Evolutionary conservation across 208 protist species (phyloP), one percentile per base, ranked within the genome.

Genomic region (Acanthamoeba royreba): DNA sequence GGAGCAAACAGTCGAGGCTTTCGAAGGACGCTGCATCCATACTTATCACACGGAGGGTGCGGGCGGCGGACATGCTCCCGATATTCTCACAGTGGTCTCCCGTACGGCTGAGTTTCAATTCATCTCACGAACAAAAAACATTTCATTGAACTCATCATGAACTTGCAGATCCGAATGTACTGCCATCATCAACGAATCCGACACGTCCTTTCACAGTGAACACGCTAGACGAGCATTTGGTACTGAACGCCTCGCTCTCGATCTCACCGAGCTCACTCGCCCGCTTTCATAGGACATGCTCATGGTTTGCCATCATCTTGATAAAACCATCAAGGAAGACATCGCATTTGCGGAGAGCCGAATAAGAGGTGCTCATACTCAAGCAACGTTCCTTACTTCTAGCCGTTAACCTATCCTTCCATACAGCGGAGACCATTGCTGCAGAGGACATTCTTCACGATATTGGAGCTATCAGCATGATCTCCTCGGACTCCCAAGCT

Each of bases 21-120:
- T 96, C 53, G 96, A 96, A 63, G 95, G 94, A 13, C 87, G 95
- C 0, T 94, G 94, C 17, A 96, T 96, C 58, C 95, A 96, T 93
- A 96, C 95, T 28, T 96, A 96, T 94, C 95, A 96, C 94, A 91
- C 93, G 40, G 95, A 96, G 77, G 95, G 95, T 8, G 95, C 95
- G 3, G 95, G 95, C 25, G 95, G 95, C 58, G 95, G 95, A 5
- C 95, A 96, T 58, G 95, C 95, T 28, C 95, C 95, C 40, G 95
- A 96, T 92, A 96, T 96, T 63, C 96, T 96, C 85, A 28, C 45
- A 17, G 28, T 83, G 25, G 72, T 83, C 43, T 15, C 15, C 13
- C 72, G 72, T 83, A 83, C 72, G 40, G 17, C 7, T 7, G 38
- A 9, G 19, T 28, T 19, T 55, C 49, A 9, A 25, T 19, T 55